Percentiles rank a stretch among this genome's conserved stretches.
Evolutionary conservation across 179 eudicot genomes (phyloP).

Genomic region (Patellifolia procumbens): DNA sequence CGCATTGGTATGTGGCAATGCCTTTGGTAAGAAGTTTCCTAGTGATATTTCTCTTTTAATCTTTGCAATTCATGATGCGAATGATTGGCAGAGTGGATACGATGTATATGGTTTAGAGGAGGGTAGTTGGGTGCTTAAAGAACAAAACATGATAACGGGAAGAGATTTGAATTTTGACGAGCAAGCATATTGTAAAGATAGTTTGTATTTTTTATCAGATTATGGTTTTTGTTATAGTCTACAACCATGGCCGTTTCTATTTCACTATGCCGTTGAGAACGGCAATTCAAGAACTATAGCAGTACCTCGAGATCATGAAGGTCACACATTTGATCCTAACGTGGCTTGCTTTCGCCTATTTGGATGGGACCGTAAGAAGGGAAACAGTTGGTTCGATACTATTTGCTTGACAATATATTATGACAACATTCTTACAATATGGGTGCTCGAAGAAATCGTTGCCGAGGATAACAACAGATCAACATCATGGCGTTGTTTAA

Average conservation of each 20-base stretch:
- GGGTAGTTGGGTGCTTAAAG: slow-evolving; percentile 31
- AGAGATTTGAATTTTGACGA: slow-evolving; percentile 8
- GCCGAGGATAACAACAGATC: no score
- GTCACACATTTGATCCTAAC: not conserved
- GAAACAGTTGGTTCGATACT: not conserved
- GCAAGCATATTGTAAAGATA: not conserved
- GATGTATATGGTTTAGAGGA: not conserved
- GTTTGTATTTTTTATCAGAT: slow-evolving; percentile 14
- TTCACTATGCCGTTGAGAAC: not conserved
- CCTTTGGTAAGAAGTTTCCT: no score
- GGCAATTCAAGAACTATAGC: not conserved
- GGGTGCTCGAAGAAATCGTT: slow-evolving; percentile 16
- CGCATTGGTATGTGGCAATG: no score
- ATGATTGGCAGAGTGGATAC: no score
- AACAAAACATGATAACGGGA: not conserved
- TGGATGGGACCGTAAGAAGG: slow-evolving; percentile 22
- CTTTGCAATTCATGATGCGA: no score
- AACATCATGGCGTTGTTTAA: not conserved
- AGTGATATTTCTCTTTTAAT: no score
- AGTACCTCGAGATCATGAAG: slow-evolving; percentile 1
- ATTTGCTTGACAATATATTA: slow-evolving; percentile 18
- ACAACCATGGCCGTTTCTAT: slow-evolving; percentile 2
- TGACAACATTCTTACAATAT: not conserved
- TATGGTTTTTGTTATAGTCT: not conserved
- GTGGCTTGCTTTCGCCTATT: slow-evolving; percentile 5